Conservation (phyloP, 768 basidiomycete genomes). For the Mycena maculata region DNA sequence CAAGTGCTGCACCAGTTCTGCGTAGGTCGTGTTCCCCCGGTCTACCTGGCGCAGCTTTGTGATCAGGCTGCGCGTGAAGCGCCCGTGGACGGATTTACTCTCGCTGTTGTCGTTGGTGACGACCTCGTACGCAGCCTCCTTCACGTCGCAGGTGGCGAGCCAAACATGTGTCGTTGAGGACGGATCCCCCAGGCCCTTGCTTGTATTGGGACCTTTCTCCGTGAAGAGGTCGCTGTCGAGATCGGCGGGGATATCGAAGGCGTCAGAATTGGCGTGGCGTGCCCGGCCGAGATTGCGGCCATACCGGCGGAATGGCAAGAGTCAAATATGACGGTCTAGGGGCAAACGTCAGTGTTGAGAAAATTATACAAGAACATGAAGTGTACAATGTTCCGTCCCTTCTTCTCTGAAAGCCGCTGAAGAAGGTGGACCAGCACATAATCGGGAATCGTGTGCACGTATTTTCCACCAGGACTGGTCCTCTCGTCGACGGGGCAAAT, state of each 20-base stretch:
- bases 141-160: neutral
- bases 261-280: neutral
- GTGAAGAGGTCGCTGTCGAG: slow-evolving; percentile 4
- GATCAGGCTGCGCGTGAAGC: slow-evolving; percentile 1
- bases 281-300: neutral
- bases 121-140: neutral
- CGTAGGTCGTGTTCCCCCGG: slow-evolving; percentile 2
- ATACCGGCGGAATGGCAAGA: slow-evolving; percentile 17
- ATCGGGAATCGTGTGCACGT: slow-evolving; percentile 7
- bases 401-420: neutral
- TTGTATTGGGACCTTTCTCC: neutral
- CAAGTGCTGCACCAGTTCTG: neutral
- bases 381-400: slow-evolving; percentile 7
- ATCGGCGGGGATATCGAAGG: neutral
- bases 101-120: neutral
- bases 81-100: neutral
- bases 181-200: neutral
- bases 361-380: neutral
- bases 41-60: neutral
- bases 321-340: slow-evolving; percentile 2
- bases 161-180: neutral
- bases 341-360: neutral
- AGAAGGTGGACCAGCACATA: slow-evolving; percentile 2
- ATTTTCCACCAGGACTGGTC: neutral
- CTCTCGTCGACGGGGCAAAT: slow-evolving; percentile 12